These are phyloP conservation scores for Linaria vulgaris DNA, from an alignment of 257 asterid genomes.

Conservation along the genomic window DNA sequence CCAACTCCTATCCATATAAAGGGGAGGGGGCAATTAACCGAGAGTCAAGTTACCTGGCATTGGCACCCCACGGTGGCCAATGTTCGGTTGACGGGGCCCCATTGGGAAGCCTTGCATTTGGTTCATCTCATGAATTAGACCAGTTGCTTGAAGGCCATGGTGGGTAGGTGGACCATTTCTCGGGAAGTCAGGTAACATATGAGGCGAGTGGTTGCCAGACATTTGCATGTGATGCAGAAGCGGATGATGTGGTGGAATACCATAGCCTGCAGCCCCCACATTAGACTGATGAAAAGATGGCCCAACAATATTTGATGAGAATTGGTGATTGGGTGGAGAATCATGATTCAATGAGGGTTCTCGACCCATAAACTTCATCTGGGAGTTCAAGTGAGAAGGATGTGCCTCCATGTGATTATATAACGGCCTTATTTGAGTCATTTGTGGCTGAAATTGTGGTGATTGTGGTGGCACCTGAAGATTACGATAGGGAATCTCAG, in stretches of 20 bases:
- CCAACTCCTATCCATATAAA: background rate
- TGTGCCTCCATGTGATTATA: conserved; percentile 58
- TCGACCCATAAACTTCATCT: conserved; percentile 53
- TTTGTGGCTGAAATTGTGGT: conserved; percentile 52
- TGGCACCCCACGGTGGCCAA: conserved; percentile 52
- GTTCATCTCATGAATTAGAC: conserved; percentile 53
- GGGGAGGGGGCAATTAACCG: background rate
- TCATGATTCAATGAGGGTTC: conserved; percentile 46
- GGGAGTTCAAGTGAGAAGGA: conserved; percentile 52
- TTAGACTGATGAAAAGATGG: conserved; percentile 61
- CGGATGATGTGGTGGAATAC: conserved; percentile 53
- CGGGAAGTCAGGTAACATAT: conserved; percentile 42
- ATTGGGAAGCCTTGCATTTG: conserved; percentile 59
- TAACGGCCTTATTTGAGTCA: conserved; percentile 53
- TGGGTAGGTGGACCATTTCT: conserved; percentile 52
- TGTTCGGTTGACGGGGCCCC: conserved; percentile 50
- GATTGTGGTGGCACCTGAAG: conserved; percentile 58
- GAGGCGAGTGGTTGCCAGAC: conserved; percentile 52
- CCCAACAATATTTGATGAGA: conserved; percentile 42
- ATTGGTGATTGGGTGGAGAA: conserved; percentile 49
- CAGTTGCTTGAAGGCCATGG: conserved; percentile 52
- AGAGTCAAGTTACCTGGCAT: conserved; percentile 50
- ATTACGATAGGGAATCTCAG: conserved; percentile 39
- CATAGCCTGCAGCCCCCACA: conserved; percentile 57
- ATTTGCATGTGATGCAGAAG: conserved; percentile 67